phyloP scores from a whole-genome alignment of 192 early-diverging fungal species.

The Gorgonomyces haynaldii region DNA sequence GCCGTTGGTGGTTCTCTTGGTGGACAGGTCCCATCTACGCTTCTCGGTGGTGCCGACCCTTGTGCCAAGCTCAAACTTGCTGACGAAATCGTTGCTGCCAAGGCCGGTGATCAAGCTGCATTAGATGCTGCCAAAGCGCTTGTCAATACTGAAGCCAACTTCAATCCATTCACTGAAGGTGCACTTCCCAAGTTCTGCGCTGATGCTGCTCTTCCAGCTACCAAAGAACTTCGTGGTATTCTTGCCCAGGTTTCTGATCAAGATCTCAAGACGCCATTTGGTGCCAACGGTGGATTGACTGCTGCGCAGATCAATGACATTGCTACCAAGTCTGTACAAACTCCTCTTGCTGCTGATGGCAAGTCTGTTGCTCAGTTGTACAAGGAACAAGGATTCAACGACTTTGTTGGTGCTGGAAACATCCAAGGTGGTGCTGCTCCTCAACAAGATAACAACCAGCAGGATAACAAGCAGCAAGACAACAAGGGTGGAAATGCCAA shows the following conservation, averaged over 20 bases:
- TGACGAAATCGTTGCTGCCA: constrained; percentile 11
- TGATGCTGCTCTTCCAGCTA: constrained; percentile 13
- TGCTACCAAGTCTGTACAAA: not conserved
- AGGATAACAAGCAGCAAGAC: too few species aligned
- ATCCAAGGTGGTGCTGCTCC: not conserved
- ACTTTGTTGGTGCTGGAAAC: not conserved
- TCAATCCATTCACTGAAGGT: constrained; percentile 17
- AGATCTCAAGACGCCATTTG: not conserved
- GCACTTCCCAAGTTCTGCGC: constrained; percentile 11
- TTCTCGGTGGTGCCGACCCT: constrained; percentile 25
- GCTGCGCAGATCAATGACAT: not conserved
- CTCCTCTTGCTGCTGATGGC: not conserved
- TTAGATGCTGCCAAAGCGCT: constrained; percentile 8
- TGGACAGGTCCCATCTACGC: constrained; percentile 13
- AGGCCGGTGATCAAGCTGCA: constrained; percentile 7
- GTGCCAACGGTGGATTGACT: constrained; percentile 5
- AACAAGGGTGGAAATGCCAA: too few species aligned
- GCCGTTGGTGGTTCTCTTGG: constrained; percentile 8
- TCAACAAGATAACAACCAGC: too few species aligned
- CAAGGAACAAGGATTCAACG: constrained; percentile 1
- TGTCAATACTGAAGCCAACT: constrained; percentile 21
- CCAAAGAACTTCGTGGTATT: constrained; percentile 14
- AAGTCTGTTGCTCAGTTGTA: constrained; percentile 3
- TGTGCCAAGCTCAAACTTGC: constrained; percentile 22
- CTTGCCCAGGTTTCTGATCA: constrained; percentile 1